Evolutionary conservation across 2,329 filamentous ascomycete genomes (phyloP), one percentile per base, ranked within the genome.

Genomic region (Talaromyces sp.): DNA sequence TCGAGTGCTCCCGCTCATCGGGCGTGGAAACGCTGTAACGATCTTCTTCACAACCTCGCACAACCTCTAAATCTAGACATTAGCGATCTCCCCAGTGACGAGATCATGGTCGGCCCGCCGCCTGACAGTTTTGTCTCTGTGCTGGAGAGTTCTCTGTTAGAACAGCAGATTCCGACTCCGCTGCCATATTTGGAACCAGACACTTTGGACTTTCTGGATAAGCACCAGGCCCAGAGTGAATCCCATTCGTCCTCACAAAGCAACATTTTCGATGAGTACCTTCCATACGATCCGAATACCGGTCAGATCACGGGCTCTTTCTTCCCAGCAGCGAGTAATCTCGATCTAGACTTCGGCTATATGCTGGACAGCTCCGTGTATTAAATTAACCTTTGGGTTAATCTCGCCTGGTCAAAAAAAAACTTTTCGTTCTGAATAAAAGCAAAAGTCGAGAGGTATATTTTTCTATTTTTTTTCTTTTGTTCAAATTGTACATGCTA

Each of bases 301-400:
- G 73, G 73, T 23, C 73, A 75, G 54, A 70, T 76, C 0, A 75
- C 72, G 0, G 72, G 72, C n/a, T 75, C 73, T 5, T 74, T 76
- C 59, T 76, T 76, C 63, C 73, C 73, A n/a, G 56, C 65, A 6
- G 67, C 65, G 27, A 56, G 64, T 5, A 71, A 68, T 30, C 50
- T 75, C 30, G 73, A 75, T 42, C 60, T 74, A 52, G 72, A 75
- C 28, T 61, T 75, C 61, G 69, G 68, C 1, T 73, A 69, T 63
- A 68, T 71, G 61, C 73, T 71, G 69, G 68, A 69, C 42, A 72
- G 72, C 61, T 66, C 71, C 3, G 61, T 54, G 23, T 62, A 59
- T 33, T 62, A 47, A 56, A 27, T 47, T n/a, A 16, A n/a, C 14
- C 23, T 14, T 52, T 1, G 6, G 8, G 9, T 27, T 28, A 10